Base-by-base conservation (phyloP, 495 filamentous ascomycete species). In the Clohesyomyces aquaticus region DNA sequence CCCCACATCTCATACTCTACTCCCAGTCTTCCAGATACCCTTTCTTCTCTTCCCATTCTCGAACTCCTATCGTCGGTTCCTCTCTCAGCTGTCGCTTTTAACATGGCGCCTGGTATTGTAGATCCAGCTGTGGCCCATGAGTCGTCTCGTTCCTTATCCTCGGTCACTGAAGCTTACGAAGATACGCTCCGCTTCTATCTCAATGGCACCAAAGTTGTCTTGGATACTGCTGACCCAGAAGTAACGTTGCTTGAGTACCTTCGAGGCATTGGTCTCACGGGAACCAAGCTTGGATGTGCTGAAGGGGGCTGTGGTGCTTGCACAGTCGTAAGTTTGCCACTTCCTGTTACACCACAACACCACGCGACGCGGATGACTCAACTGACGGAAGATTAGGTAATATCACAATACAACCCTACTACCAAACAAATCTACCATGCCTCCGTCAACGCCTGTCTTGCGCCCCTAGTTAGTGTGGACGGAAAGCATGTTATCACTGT, bases 401-500 rank as follows among this genome's bases (percentile, higher is more conserved):
- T 98, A 23, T 94, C 90, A 16, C 91, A 96, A 74, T 86, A 88
- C 68, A 97, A 96, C 74, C 90, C 90, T 16, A 97, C 93, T 8
- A 95, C 91, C 46, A 89, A 87, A 72, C 82, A 88, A 69, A 87
- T 97, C 59, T 96, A 96, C 70, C 91, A 98, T 75, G 91, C 91
- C 54, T 90, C 87, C 21, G 89, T 96, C 55, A 98, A 98, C 72
- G 94, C 94, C 43, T 98, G 94, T 73, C 82, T 98, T 29, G 93
- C 93, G 14, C 94, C 94, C 0, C 80, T 98, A 53, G 87, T 92
- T 28, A 93, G 91, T 63, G 83, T 98, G 14, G 94, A 97, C 76
- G 94, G 94, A 23, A 98, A 98, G 75, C 94, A 98, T 82, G 93
- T 98, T 64, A 93, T 98, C 68, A 98, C 94, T 8, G 86, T 98